These are phyloP conservation scores for Chlorophyllum brunneum DNA, from an alignment of 768 basidiomycete species.

Conservation along the genomic window DNA sequence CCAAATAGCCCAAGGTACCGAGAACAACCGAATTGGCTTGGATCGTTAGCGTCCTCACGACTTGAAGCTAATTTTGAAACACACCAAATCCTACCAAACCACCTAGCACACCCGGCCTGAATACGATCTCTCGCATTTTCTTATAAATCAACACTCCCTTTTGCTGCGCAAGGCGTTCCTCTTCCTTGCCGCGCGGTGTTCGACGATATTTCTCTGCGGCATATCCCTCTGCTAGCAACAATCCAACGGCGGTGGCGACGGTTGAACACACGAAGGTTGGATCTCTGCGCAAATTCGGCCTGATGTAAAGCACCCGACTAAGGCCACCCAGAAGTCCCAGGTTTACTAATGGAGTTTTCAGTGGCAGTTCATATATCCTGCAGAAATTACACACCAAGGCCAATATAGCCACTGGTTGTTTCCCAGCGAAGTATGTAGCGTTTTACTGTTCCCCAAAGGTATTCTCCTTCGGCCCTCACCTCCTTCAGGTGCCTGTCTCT, in stretches of 20 bases:
- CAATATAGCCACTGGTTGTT: conserved; percentile 69
- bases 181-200: conserved; percentile 54
- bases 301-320: conserved; percentile 60
- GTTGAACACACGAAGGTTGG: conserved; percentile 48
- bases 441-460: conserved; percentile 50
- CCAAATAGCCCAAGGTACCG: conserved; percentile 58
- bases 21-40: conserved; percentile 65
- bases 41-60: not conserved
- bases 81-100: conserved; percentile 59
- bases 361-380: not conserved
- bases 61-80: conserved; percentile 19
- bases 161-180: conserved; percentile 50
- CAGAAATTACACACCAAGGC: conserved; percentile 45
- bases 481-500: conserved; percentile 36
- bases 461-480: conserved; percentile 46
- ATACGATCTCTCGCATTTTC: conserved; percentile 48
- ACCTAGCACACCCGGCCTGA: conserved; percentile 64
- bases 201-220: conserved; percentile 55
- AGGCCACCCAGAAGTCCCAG: conserved; percentile 61
- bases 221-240: conserved; percentile 63
- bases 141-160: conserved; percentile 56
- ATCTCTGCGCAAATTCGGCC: conserved; percentile 58
- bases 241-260: conserved; percentile 47
- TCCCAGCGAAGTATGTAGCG: conserved; percentile 59
- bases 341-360: conserved; percentile 45